Percentiles rank a stretch among this genome's conserved stretches.
phyloP scores from a whole-genome alignment of 345 rosid species.

The Boechera divaricarpa region DNA sequence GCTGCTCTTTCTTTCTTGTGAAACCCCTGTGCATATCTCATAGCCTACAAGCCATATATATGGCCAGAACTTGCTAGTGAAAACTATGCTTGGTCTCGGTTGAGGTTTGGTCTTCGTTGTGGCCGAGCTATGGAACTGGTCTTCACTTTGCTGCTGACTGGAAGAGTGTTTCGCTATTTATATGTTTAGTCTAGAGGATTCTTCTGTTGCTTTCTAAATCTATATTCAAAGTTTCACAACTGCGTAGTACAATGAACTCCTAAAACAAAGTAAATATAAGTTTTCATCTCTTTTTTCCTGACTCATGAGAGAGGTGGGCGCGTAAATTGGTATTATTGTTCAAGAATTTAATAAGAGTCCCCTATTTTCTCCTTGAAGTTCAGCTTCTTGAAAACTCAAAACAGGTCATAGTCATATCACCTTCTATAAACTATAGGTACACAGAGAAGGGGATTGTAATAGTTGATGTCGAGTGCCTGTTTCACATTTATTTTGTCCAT shows the following conservation, averaged over 20 bases:
- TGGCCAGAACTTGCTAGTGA: constrained; percentile 3
- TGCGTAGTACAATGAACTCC: background rate
- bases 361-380: background rate
- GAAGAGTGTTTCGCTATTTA: background rate
- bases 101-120: constrained; percentile 1
- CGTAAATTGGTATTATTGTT: background rate
- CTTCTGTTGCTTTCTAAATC: constrained; percentile 2
- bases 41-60: constrained; percentile 19
- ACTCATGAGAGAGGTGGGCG: background rate
- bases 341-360: constrained; percentile 5
- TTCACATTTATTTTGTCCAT: constrained; percentile 8
- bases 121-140: background rate
- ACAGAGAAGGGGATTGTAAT: background rate
- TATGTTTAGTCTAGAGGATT: background rate
- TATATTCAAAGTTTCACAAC: background rate
- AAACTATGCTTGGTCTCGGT: background rate
- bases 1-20: constrained; percentile 6
- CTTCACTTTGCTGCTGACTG: constrained; percentile 12
- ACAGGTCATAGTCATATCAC: background rate
- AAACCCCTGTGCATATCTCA: constrained; percentile 4
- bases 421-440: background rate
- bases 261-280: background rate
- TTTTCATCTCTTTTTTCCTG: background rate
- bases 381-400: constrained; percentile 2
- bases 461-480: background rate